phyloP scores from a whole-genome alignment of 495 filamentous ascomycete species.

The Ramalina intermedia region DNA sequence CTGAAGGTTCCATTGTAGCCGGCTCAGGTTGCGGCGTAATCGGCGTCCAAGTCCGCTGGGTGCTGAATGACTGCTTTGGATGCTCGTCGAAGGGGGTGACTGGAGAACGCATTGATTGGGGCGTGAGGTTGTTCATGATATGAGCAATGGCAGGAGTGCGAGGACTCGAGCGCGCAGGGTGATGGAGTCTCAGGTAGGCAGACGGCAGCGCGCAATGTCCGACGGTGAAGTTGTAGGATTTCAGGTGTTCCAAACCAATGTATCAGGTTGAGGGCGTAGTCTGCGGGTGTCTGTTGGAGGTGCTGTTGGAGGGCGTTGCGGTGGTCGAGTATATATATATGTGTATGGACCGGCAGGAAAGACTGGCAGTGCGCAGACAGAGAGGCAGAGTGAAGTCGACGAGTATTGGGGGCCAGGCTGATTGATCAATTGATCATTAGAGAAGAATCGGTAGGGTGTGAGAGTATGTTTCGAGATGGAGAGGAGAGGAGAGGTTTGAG shows the following conservation, averaged over 20 bases:
- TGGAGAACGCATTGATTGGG: conserved; percentile 17
- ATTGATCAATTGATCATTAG: too few species aligned
- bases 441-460: background rate
- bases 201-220: background rate
- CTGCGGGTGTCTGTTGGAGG: conserved; percentile 16
- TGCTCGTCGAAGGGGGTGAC: conserved; percentile 15
- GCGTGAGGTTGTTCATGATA: conserved; percentile 13
- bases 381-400: background rate
- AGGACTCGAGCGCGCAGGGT: background rate
- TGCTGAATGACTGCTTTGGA: conserved; percentile 13
- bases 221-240: too few species aligned
- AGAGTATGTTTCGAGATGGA: background rate
- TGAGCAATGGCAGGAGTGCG: background rate
- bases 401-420: too few species aligned
- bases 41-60: conserved; percentile 13
- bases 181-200: background rate
- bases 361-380: conserved; percentile 5
- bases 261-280: background rate
- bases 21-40: conserved; percentile 16
- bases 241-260: too few species aligned
- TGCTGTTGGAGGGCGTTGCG: conserved; percentile 15
- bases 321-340: conserved; percentile 1
- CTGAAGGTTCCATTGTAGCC: conserved; percentile 5
- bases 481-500: background rate
- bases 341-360: background rate